Evolutionary conservation across 1,139 yeast genomes (phyloP), one percentile per base, ranked within the genome.

Genomic region (Candida anutae): DNA sequence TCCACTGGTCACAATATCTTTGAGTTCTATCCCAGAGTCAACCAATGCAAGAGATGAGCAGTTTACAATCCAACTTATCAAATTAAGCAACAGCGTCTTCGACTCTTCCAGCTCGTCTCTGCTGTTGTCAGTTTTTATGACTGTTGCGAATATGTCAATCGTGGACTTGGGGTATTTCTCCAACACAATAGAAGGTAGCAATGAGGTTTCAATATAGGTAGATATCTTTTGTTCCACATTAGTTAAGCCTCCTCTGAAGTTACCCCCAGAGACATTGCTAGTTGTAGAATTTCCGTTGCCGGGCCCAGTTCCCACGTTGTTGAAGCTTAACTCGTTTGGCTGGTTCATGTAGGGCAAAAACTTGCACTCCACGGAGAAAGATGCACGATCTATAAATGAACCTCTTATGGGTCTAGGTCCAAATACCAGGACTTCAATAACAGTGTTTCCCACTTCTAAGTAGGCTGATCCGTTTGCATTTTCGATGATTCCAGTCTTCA

Each of bases 351-450:
- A 69, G 2, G 77, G 74, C 12, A 71, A 56, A 34, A 76, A 65
- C 40, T 76, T 77, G 34, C 80, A 67, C 34, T 77, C 82, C 2
- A 83, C 87, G 14, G 78, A 66, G 26, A 84, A 59, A 3, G 75
- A 64, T 1, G 93, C 93, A 32, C 74, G 63, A 23, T 79, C 77
- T 19, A 75, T 65, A 48, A 82, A 83, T 2, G 84, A 71, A 1
- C 88, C 87, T 36, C 84, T 64, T 27, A 82, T 77, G 5, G 96
- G 95, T 39, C 90, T 68, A 8, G 97, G 96, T 0, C 96, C 97
- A 52, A 79, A 84, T 1, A 88, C 79, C 2, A 87, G 69, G 2
- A 79, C 78, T 35, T 80, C 75, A 5, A 87, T 56, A 22, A 77
- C 65, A 17, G 74, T 71, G 28, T 68, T 69, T 11, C 72, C 80